Evolutionary conservation across 2,329 filamentous ascomycete genomes (phyloP), one percentile per base, ranked within the genome.

Genomic region (Fusarium musae): DNA sequence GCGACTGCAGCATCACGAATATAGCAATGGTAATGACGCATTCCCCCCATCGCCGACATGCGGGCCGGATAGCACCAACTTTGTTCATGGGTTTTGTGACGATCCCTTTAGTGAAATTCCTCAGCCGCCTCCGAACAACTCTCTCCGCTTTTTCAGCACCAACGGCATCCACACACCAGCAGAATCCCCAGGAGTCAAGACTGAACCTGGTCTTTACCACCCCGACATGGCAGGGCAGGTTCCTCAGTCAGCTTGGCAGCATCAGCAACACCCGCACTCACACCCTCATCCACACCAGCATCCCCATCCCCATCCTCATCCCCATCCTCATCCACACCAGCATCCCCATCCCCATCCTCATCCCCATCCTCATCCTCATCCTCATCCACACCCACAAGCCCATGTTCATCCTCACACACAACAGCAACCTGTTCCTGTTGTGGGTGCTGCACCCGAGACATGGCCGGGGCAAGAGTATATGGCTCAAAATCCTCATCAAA

Each of bases 61-160:
- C 60, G 70, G 81, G 46, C 74, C 77, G 21, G 70, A 75, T 56
- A 61, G 69, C 64, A 71, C 68, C 61, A 76, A 65, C 54, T 84
- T 84, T 67, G 77, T 83, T 26, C 78, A 80, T 50, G 82, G 82
- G 28, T 80, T 76, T 63, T 80, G 78, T 50, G 83, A 84, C 37
- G 83, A 84, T 59, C 83, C 83, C 2, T 84, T 84, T 72, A 73
- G 68, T 58, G 82, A 83, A 43, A 73, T 77, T 34, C 67, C 79
- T 9, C 71, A 78, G 19, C 75, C 78, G n/a, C 73, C 62, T n/a
- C 72, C 64, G 39, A 59, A 69, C 64, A 60, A 75, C 39, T 72
- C 73, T 28, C 66, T 79, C 74, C 78, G 76, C 40, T 82, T 77
- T 71, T 83, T 80, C 72, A 77, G 74, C 46, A 76, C 79, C 32